Evolutionary conservation across 1,284 basidiomycete genomes (phyloP), one percentile per base, ranked within the genome.

Genomic region (Leccinum pseudoinsigne): DNA sequence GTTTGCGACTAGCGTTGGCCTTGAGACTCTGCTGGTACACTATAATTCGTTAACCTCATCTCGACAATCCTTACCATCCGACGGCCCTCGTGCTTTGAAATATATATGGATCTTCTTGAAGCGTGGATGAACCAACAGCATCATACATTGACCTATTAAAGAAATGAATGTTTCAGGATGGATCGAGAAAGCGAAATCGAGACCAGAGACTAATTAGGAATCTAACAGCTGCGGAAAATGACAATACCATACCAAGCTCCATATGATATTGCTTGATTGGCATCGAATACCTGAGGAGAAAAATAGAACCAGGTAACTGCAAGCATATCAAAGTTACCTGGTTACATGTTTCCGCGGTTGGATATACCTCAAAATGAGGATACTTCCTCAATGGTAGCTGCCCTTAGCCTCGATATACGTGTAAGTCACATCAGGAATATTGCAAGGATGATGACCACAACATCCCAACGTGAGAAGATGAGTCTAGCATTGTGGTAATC

Each of bases 401-500:
- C 92, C 93, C 78, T 94, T 92, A 23, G 96, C 95, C 79, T 99
- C 97, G 72, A 98, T 98, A 77, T 98, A 99, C 4, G 95, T 98
- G 77, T 99, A 99, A 34, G 31, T 34, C 81, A 99, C 45, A 57
- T 87, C 67, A 99, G 79, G 84, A 99, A 99, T 77, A 97, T 93
- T 2, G 93, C 92, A 34, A 96, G 81, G 71, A 99, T 93, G 76
- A 99, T 94, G 31, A 91, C 92, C 68, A 99, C 90, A 55, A 97
- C 94, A 75, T 99, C 97, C 97, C 97, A 99, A 70, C 95, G 87
- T 1, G 97, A 97, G 86, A 99, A 98, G 68, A 99, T 96, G 62
- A 99, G 85, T 18, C 95, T 97, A 71, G 14, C 21, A 55, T 14
- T 8, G 45, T 51, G 2, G 18, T 42, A 21, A 57, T 50, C 34